A percentile compares a stretch with the other conserved stretches of the same genome.
phyloP scores from a whole-genome alignment of 2,329 filamentous ascomycete species.

The Trichoderma guizhouense region DNA sequence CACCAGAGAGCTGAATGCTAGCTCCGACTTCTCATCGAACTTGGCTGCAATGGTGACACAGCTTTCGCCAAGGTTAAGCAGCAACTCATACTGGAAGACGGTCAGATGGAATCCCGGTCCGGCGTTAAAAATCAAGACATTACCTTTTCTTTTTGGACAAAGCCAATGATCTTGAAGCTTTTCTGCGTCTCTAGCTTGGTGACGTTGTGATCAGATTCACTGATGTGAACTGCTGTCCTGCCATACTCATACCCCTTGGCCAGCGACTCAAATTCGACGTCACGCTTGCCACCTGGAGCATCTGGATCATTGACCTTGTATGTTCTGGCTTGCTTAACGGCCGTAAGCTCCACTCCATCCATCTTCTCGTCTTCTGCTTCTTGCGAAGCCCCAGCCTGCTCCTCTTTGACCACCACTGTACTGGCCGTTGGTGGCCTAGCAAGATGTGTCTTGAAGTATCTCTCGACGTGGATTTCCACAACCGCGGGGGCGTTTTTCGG shows the following conservation, averaged over 20 bases:
- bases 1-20: constrained; percentile 85
- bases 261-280: constrained; percentile 77
- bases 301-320: constrained; percentile 78
- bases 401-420: constrained; percentile 63
- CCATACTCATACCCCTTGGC: constrained; percentile 96
- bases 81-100: constrained; percentile 66
- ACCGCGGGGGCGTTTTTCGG: constrained; percentile 69
- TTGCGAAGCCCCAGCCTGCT: constrained; percentile 49
- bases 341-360: constrained; percentile 57
- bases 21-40: constrained; percentile 73
- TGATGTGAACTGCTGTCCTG: constrained; percentile 85
- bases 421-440: constrained; percentile 73
- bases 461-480: constrained; percentile 79
- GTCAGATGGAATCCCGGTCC: background rate
- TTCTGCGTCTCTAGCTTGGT: constrained; percentile 80
- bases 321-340: constrained; percentile 71
- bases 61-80: constrained; percentile 78
- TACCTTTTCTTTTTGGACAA: constrained; percentile 71
- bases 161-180: constrained; percentile 79
- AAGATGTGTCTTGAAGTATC: constrained; percentile 82
- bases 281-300: constrained; percentile 72
- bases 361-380: constrained; percentile 47
- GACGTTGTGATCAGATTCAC: constrained; percentile 78
- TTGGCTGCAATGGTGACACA: constrained; percentile 75
- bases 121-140: constrained; percentile 18